Percentiles rank a stretch among this genome's conserved stretches.
phyloP scores from a whole-genome alignment of 2,329 filamentous ascomycete species.

The Colletotrichum eleusines region DNA sequence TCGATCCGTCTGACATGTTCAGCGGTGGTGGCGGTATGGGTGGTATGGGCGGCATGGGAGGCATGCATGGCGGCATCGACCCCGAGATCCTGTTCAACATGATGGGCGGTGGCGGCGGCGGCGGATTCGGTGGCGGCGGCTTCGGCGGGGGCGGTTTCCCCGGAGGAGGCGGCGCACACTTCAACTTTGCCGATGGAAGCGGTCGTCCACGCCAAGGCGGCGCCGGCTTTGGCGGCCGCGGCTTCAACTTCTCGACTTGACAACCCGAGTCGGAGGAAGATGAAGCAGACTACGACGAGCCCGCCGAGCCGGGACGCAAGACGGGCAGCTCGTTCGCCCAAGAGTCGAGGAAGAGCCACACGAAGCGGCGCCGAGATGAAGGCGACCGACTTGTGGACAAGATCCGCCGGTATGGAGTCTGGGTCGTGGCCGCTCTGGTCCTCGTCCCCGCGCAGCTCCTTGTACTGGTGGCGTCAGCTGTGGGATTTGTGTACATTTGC shows the following conservation, averaged over 20 bases:
- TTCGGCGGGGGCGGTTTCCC: conserved; percentile 66
- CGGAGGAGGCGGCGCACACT: conserved; percentile 65
- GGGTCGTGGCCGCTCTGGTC: conserved; percentile 58
- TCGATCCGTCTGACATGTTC: conserved; percentile 90
- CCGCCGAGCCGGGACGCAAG: conserved; percentile 46
- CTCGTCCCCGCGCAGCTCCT: conserved; percentile 60
- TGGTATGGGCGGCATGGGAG: conserved; percentile 76
- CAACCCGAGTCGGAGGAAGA: conserved; percentile 55
- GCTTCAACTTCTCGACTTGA: conserved; percentile 62
- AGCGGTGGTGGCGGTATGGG: conserved; percentile 74
- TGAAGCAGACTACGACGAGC: conserved; percentile 51
- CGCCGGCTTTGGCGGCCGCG: conserved; percentile 49
- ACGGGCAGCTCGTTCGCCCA: conserved; percentile 44
- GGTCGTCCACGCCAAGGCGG: conserved; percentile 54
- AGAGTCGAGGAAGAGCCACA: conserved; percentile 48
- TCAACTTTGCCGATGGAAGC: conserved; percentile 65
- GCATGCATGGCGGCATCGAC: conserved; percentile 75
- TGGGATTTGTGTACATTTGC: conserved; percentile 57
- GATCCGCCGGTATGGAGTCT: conserved; percentile 58
- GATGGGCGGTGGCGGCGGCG: conserved; percentile 78
- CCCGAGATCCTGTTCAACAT: conserved; percentile 86
- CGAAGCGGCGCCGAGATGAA: conserved; percentile 50
- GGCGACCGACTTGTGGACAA: conserved; percentile 55
- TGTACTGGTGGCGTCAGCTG: conserved; percentile 50
- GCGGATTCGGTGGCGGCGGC: conserved; percentile 63